Base-by-base conservation (phyloP, 2,329 filamentous ascomycete species). In the Truncatella angustata region DNA sequence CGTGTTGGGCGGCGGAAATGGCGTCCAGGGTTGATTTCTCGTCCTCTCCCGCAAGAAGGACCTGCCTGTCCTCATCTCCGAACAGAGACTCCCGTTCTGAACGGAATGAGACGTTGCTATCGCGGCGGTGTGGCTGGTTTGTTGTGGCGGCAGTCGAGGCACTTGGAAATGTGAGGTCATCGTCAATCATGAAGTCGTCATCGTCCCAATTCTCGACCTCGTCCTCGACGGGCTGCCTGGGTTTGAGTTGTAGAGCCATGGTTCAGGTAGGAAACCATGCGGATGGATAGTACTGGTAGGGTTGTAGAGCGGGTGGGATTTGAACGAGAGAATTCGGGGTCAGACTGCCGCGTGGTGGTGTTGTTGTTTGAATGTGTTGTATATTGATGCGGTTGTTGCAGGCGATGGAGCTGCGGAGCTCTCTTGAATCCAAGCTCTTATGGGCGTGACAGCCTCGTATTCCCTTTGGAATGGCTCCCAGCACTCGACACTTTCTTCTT, bases 51-150 rank as follows among this genome's bases (percentile, higher is more conserved):
- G 90, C 86, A 26, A 97, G 75, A 60, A 93, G 82, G 20, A 97
- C 81, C 61, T 97, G 91, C 76, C 86, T 91, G 70, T 96, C 91
- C 63, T 96, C 91, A 63, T 95, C 90, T 55, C 85, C 88, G 51
- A 82, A 81, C 58, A 84, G 76, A 1, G 87, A 90, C 49, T 90
- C 87, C 43, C 91, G 81, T 65, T 95, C 92, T 50, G 90, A 96
- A 61, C 87, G 87, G 62, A 91, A 83, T 16, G 91, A 95, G 58
- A 92, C 96, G 51, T 88, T 84, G 16, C 88, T 91, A 62, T 91
- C 88, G 57, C 89, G 83, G 55, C 83, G 81, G 56, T 84, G 80
- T 54, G 72, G 72, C 26, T 72, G 70, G 52, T 73, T 76, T 53
- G 69, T 68, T 32, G 72, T 64, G 34, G 20, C 14, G 4, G 40